Conservation (phyloP, 257 asterid genomes). For the Fraxinus americana region DNA sequence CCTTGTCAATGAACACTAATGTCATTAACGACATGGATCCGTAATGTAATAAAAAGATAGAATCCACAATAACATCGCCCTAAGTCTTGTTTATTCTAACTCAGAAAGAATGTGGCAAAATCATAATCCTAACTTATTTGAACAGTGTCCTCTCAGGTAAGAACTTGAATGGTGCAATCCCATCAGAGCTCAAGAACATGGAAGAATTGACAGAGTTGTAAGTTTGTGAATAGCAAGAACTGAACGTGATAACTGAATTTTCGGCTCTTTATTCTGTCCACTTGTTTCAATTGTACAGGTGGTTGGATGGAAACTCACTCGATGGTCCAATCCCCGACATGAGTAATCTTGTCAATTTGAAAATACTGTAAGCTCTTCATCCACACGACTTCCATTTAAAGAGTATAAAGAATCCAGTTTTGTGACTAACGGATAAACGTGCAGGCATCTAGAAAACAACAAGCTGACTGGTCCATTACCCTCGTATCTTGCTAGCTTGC, state of each 20-base stretch:
- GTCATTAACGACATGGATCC: too few relatives aligned
- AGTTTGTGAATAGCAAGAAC: constrained; percentile 32
- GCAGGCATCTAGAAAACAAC: constrained; percentile 96
- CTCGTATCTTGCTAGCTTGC: constrained; percentile 67
- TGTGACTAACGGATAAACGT: constrained; percentile 23
- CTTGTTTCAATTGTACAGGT: constrained; percentile 44
- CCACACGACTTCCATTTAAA: neutral
- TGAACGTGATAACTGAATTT: constrained; percentile 12
- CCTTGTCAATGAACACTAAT: neutral
- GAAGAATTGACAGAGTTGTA: constrained; percentile 84
- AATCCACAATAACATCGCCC: neutral
- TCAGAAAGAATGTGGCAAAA: neutral
- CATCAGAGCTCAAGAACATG: constrained; percentile 67
- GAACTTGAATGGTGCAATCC: constrained; percentile 73
- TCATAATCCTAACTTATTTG: constrained; percentile 24
- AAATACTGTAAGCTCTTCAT: constrained; percentile 63
- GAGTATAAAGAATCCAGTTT: neutral
- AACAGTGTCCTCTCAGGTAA: constrained; percentile 77
- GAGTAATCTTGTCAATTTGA: constrained; percentile 71
- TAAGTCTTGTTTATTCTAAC: neutral
- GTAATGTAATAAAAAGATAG: neutral
- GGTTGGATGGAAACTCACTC: constrained; percentile 79
- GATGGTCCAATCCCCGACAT: constrained; percentile 78
- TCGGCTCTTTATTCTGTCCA: neutral
- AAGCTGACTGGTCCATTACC: constrained; percentile 71